Percentiles rank a stretch among this genome's conserved stretches.
These are phyloP conservation scores for Schwanniomyces polymorphus DNA, from an alignment of 805 yeast genomes.

Conservation along the genomic window DNA sequence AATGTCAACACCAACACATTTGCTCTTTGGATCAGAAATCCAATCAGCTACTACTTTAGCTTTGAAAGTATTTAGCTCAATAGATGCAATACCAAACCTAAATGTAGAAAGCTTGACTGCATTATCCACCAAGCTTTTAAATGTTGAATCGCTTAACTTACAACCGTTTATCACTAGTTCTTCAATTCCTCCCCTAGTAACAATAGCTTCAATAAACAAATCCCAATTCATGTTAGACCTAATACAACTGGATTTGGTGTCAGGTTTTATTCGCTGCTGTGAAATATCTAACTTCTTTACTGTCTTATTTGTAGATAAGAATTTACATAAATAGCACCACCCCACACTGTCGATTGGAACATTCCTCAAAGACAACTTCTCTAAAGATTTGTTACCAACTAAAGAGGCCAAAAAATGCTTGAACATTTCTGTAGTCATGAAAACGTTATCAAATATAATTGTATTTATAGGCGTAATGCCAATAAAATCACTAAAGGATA, in stretches of 20 bases:
- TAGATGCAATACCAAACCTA: slow-evolving; percentile 54
- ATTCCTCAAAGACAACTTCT: slow-evolving; percentile 54
- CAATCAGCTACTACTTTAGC: slow-evolving; percentile 45
- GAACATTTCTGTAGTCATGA: slow-evolving; percentile 55
- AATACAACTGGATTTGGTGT: slow-evolving; percentile 34
- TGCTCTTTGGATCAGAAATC: slow-evolving; percentile 43
- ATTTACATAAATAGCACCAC: slow-evolving; percentile 52
- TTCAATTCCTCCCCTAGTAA: slow-evolving; percentile 51
- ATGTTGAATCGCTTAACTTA: slow-evolving; percentile 43
- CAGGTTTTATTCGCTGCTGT: slow-evolving; percentile 52
- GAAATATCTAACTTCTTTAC: slow-evolving; percentile 55
- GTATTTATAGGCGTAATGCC: slow-evolving; percentile 57
- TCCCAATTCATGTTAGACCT: slow-evolving; percentile 57
- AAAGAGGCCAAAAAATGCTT: slow-evolving; percentile 48
- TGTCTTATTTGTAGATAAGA: slow-evolving; percentile 40
- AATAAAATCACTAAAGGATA: slow-evolving; percentile 57
- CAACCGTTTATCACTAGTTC: slow-evolving; percentile 61
- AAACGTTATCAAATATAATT: slow-evolving; percentile 57
- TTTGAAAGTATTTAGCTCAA: slow-evolving; percentile 45
- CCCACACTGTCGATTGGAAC: slow-evolving; percentile 54
- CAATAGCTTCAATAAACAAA: slow-evolving; percentile 43
- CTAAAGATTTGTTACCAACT: slow-evolving; percentile 42
- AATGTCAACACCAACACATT: slow-evolving; percentile 55
- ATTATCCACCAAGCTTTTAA: slow-evolving; percentile 37
- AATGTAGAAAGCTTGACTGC: slow-evolving; percentile 45